Base-by-base conservation (phyloP, 2,329 filamentous ascomycete genomes). In the Tolypocladium sp. region DNA sequence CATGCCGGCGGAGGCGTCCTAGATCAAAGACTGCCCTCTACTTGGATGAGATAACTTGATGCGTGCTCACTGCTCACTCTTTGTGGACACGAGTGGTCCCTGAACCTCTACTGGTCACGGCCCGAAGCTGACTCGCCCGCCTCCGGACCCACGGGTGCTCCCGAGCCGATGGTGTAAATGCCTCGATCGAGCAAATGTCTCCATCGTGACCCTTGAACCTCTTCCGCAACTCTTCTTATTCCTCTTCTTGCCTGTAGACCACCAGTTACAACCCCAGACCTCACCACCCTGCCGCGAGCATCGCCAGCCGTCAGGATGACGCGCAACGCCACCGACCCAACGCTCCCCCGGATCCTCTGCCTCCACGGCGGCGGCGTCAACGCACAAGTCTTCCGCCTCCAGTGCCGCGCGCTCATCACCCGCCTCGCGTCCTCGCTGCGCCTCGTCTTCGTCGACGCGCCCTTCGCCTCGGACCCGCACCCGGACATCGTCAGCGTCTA, bases 291-390 rank as follows among this genome's bases (percentile, higher is more conserved):
- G 25, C 44, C 25, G 44, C 15, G 44, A 30, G 25, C 49, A 10
- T 12, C 17, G 25, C 46, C 46, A 30, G 46, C 46, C 46, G n/a
- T n/a, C n/a, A 8, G 1, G 5, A 52, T 52, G 49, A 52, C 49
- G 49, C 49, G 30, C 49, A 52, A 13, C 49, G 20, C 49, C 3
- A 4, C 13, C 30, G 49, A 22, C 30, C 2, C 49, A 9, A 61
- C 62, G 60, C 75, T 80, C 35, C 88, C 88, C 3, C 86, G 89
- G 60, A 84, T 92, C 64, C 85, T 92, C 65, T 92, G 88, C 73
- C 84, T 92, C n/a, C 89, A 92, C 71, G 89, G 89, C 69, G 89
- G 89, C 66, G 89, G 89, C 61, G 85, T 87, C 63, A 91, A 88
- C 67, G 85, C 81, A n/a, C 69, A 78, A 46, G 83, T 91, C 70